Percentiles rank a stretch among this genome's conserved stretches.
phyloP scores from a whole-genome alignment of 805 yeast genomes.

The Diddensiella caesifluorescens region DNA sequence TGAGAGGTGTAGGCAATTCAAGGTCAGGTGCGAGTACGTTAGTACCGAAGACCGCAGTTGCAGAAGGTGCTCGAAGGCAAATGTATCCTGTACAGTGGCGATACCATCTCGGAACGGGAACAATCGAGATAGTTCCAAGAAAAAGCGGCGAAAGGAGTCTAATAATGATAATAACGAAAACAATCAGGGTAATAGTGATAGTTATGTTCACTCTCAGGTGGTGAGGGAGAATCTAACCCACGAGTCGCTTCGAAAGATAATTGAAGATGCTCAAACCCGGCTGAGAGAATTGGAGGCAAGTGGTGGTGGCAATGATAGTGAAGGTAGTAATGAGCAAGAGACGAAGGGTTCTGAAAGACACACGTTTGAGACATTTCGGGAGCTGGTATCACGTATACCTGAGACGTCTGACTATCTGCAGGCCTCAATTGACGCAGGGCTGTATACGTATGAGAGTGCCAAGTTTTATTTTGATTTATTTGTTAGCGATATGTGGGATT shows the following conservation, averaged over 20 bases:
- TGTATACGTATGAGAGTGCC: constrained; percentile 10
- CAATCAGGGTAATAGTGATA: too few relatives aligned
- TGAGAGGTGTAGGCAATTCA: constrained; percentile 19
- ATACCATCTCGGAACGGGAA: not conserved
- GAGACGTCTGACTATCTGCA: constrained; percentile 5
- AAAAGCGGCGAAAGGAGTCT: too few relatives aligned
- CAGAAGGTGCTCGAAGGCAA: constrained; percentile 20
- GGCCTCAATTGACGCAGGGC: constrained; percentile 11
- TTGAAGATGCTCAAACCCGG: not conserved
- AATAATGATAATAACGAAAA: too few relatives aligned
- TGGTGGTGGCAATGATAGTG: not conserved
- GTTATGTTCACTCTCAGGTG: too few relatives aligned
- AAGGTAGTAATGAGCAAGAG: not conserved
- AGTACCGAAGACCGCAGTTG: constrained; percentile 13
- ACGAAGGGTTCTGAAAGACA: too few relatives aligned
- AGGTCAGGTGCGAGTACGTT: constrained; percentile 22
- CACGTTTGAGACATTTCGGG: too few relatives aligned
- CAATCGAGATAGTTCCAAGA: not conserved
- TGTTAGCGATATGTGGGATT: constrained; percentile 6
- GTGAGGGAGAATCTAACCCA: too few relatives aligned
- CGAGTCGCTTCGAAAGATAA: not conserved
- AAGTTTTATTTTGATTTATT: constrained; percentile 7
- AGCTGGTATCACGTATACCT: not conserved
- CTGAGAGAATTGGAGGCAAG: not conserved
- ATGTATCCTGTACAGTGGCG: constrained; percentile 1